Evolutionary conservation across 352 stramenopile genomes (phyloP), one percentile per base, ranked within the genome.

Genomic region (Globisporangium paroecandrum): DNA sequence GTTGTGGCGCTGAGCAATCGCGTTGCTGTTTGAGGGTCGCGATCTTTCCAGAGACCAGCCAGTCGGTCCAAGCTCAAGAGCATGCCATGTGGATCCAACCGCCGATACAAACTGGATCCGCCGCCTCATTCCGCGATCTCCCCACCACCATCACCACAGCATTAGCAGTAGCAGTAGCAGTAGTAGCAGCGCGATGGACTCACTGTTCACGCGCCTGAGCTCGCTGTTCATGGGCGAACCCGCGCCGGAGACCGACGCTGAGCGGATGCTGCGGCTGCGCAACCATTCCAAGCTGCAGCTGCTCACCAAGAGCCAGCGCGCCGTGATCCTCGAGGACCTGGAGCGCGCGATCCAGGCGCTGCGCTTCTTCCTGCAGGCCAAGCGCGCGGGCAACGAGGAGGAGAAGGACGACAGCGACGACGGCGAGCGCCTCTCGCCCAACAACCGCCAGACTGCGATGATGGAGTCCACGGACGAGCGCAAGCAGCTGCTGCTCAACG

Each of bases 391-490:
- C 13, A 43, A 65, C 25, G 27, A 59, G 12, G 10, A 61, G 64
- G 59, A 76, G 32, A 22, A 72, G 51, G 43, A 75, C 56, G 27
- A 71, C 65, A 34, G 57, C 51, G 32, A 55, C 27, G 71, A 38
- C 61, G 72, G 69, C 20, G 65, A 32, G 25, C 66, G 66, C 8
- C 54, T 38, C 29, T 69, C 64, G 3, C 34, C 54, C 58, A 54
- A 75, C 63, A 69, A 46, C 36, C 6, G 15, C 38, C 71, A 78
- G 57, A 69, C 77, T 9, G 76, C 75, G 2, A 80, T 91, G 62
- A 93, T 93, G 86, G 79, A 87, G 64, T 90, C 82, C 70, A 90
- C 77, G 2, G 85, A 93, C 66, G 86, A 94, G 53, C 72, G 73
- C 41, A 87, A 87, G 27, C 68, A 80, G 49, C 66, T 92, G 60